phyloP scores from a whole-genome alignment of 2,329 filamentous ascomycete species.

The Aspergillus caelatus region DNA sequence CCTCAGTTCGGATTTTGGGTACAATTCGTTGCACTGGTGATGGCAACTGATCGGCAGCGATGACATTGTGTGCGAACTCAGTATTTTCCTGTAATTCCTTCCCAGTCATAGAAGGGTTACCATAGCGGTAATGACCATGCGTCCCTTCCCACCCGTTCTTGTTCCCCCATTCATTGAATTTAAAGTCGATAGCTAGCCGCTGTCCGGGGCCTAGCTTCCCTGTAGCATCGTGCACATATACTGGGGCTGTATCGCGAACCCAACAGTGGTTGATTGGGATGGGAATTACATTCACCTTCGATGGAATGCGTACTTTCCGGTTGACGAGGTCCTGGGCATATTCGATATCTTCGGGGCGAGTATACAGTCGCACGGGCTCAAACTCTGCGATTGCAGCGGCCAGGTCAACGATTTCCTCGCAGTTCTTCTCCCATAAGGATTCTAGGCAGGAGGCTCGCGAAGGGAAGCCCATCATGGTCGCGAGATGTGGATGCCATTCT shows the following conservation, averaged over 20 bases:
- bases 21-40: constrained; percentile 15
- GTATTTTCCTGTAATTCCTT: constrained; percentile 17
- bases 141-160: constrained; percentile 18
- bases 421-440: constrained; percentile 11
- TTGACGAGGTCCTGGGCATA: constrained; percentile 17
- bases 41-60: constrained; percentile 18
- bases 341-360: constrained; percentile 21
- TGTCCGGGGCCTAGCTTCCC: constrained; percentile 15
- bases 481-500: constrained; percentile 14
- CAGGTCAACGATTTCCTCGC: constrained; percentile 16
- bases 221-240: constrained; percentile 23
- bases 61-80: constrained; percentile 21
- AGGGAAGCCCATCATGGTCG: constrained; percentile 14
- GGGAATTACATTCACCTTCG: constrained; percentile 18
- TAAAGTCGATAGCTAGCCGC: constrained; percentile 23
- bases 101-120: constrained; percentile 18
- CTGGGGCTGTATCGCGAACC: constrained; percentile 27
- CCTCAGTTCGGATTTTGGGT: constrained; percentile 27
- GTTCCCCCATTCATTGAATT: constrained; percentile 28
- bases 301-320: constrained; percentile 6
- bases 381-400: constrained; percentile 23
- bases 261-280: constrained; percentile 25
- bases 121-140: constrained; percentile 15
- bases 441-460: constrained; percentile 15
- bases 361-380: constrained; percentile 27